Evolutionary conservation across 768 basidiomycete species (phyloP), one percentile per base, ranked within the genome.

Genomic region (Pleurotus cornucopiae): DNA sequence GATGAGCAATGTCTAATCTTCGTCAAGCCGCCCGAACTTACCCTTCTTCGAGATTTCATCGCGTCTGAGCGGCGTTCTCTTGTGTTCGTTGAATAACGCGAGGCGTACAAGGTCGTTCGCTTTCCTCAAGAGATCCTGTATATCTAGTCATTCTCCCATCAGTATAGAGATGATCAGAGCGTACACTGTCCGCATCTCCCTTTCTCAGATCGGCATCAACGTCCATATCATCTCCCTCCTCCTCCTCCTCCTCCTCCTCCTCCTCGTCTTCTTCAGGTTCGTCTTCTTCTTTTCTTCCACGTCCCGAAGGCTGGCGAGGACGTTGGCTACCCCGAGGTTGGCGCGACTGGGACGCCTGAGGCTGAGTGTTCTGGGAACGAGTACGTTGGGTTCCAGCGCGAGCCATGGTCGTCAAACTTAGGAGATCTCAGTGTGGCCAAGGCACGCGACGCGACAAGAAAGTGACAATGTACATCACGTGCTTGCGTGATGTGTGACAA

Each of bases 11-110:
- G 43, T 7, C 26, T 37, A 26, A 38, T 47, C 40, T 41, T 18
- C 3, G 14, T 16, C 12, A 12, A 12, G 47, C 38, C 3, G 20
- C 3, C 5, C 56, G 39, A 23, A 7, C 49, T 55, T 14, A 86
- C 94, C 84, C 77, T 90, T 90, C 72, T 94, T 94, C 39, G 78
- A 83, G 49, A 95, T 89, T 40, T 96, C 93, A n/a, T 94, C 89
- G 40, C 91, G 77, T 38, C 81, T 80, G 48, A 97, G 69, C 2
- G 84, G 76, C 9, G 73, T 68, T 49, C 91, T 78, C 64, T 78
- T 83, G 54, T 88, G 83, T 66, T 96, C 93, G 4, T 75, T 77
- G 68, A 94, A 95, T 41, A 98, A 74, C 2, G 92, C 91, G 20
- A 92, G 77, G 14, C 93, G 81, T 7, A 89, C 89, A 30, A 96